Percentiles rank a stretch among this genome's conserved stretches.
Conservation (phyloP, 305 asterid genomes). For the Solanum hybrid region DNA sequence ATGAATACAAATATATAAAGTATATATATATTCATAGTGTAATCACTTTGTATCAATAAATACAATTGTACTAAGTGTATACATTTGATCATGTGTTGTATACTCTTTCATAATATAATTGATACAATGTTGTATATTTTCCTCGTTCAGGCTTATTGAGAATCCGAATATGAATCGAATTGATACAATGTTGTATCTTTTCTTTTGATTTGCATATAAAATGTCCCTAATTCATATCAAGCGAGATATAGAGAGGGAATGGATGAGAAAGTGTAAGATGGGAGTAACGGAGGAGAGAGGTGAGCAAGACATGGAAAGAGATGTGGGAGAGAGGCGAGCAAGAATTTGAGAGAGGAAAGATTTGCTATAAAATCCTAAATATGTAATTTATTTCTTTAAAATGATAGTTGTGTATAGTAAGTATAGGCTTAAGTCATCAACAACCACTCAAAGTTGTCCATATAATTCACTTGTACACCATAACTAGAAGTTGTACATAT, state of each 20-base stretch:
- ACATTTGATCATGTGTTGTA: too few species aligned
- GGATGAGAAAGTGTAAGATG: neutral
- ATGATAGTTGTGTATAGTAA: neutral
- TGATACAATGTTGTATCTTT: too few species aligned
- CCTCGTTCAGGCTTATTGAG: too few species aligned
- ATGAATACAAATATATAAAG: too few species aligned
- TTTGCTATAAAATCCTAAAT: too few species aligned
- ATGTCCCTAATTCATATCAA: neutral
- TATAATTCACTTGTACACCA: neutral
- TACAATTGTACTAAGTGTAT: too few species aligned
- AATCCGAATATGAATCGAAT: too few species aligned
- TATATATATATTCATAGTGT: too few species aligned
- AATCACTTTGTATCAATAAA: too few species aligned
- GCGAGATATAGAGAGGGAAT: neutral
- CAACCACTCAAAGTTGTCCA: neutral
- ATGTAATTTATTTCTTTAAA: neutral
- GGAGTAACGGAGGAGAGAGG: neutral
- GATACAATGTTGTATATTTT: too few species aligned
- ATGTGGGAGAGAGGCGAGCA: neutral
- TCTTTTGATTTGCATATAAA: neutral
- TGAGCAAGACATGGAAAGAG: neutral
- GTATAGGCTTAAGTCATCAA: neutral
- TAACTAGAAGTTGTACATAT: neutral
- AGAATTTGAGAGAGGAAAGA: neutral
- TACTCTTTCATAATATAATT: too few species aligned